These are phyloP conservation scores for Blastobotrys capitulatus DNA, from an alignment of 1,139 yeast genomes.

Conservation along the genomic window DNA sequence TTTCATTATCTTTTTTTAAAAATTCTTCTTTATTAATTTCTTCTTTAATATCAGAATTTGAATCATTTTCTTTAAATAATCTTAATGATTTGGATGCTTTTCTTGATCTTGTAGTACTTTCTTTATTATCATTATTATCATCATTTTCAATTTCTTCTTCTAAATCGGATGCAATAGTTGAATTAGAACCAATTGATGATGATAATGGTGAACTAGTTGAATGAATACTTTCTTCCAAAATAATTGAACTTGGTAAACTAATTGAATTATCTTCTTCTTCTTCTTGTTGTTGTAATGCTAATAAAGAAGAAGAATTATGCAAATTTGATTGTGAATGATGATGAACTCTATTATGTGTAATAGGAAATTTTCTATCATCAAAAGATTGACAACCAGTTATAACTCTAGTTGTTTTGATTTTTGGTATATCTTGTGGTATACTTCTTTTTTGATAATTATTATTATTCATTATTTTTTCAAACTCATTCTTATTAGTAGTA, in stretches of 20 bases:
- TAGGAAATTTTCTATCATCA: not conserved
- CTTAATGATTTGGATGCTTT: conserved; percentile 50
- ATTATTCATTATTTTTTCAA: not conserved
- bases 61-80: conserved; percentile 39
- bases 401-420: not conserved
- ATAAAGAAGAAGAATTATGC: too few species aligned
- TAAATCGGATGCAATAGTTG: not conserved
- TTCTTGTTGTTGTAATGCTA: not conserved
- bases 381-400: not conserved
- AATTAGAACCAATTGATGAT: not conserved
- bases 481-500: not conserved
- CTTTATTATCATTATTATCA: not conserved
- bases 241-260: conserved; percentile 4
- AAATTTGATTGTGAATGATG: not conserved
- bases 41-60: conserved; percentile 1
- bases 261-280: conserved; percentile 1
- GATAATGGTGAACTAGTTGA: not conserved
- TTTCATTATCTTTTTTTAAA: not conserved
- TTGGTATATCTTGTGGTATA: not conserved
- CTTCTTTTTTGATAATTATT: not conserved
- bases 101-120: conserved; percentile 31
- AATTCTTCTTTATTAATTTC: not conserved
- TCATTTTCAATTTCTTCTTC: not conserved
- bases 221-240: not conserved
- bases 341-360: not conserved